Percentiles rank a stretch among this genome's conserved stretches.
These are phyloP conservation scores for Yarrowia galli DNA, from an alignment of 1,139 yeast genomes.

Conservation along the genomic window DNA sequence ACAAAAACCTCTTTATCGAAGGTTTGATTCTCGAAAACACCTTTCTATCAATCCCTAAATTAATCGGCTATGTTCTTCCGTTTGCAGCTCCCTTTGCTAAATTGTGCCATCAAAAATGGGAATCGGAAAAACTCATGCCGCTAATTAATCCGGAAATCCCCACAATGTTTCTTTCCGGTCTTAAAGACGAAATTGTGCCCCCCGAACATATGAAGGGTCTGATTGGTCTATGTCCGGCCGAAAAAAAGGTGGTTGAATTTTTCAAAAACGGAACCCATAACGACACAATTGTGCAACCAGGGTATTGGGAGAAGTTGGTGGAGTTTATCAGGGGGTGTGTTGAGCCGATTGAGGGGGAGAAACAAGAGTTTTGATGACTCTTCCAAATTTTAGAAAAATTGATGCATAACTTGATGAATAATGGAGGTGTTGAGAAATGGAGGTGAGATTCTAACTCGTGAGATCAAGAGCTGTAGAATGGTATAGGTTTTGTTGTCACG, in stretches of 20 bases:
- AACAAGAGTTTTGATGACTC: background rate
- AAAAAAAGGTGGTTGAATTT: constrained; percentile 53
- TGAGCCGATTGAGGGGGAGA: background rate
- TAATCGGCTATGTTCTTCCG: constrained; percentile 86
- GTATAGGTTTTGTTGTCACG: too few relatives aligned
- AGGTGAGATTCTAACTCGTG: too few relatives aligned
- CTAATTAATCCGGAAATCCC: constrained; percentile 65
- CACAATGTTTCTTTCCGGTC: constrained; percentile 74
- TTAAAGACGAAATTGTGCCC: constrained; percentile 88
- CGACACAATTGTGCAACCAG: constrained; percentile 75
- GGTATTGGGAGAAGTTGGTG: constrained; percentile 74
- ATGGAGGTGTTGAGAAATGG: too few relatives aligned
- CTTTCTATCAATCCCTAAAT: constrained; percentile 75
- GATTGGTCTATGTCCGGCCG: constrained; percentile 52
- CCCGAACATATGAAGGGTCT: constrained; percentile 79
- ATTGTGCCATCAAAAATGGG: constrained; percentile 84
- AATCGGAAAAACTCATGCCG: constrained; percentile 69
- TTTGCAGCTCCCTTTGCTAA: constrained; percentile 62
- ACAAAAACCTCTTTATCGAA: constrained; percentile 54
- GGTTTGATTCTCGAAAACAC: constrained; percentile 87
- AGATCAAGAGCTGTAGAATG: too few relatives aligned
- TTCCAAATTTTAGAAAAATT: too few relatives aligned
- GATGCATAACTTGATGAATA: too few relatives aligned
- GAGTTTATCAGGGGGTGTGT: constrained; percentile 61
- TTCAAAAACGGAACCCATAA: constrained; percentile 75